Evolutionary conservation across 1,284 basidiomycete species (phyloP), one percentile per base, ranked within the genome.

Genomic region (Ceratobasidium theobromae): DNA sequence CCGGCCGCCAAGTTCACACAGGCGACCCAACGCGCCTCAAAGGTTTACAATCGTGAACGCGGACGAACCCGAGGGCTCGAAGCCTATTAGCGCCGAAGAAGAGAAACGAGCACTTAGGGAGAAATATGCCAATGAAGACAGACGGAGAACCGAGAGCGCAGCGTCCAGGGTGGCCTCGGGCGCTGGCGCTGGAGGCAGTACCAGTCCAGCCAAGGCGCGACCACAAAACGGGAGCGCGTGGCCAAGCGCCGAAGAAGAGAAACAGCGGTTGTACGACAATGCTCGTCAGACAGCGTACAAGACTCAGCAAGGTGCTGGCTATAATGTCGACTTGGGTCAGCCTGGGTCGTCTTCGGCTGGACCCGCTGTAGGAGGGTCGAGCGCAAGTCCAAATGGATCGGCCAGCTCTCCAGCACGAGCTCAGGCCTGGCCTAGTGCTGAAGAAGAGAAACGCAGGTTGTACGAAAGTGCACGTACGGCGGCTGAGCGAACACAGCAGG

Each of bases 201-300:
- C 27, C 16, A 16, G 48, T 27, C 12, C 33, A 14, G 33, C 41
- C n/a, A 40, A 28, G 1, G 32, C 9, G 35, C 9, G 35, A 8
- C 18, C 35, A 35, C 38, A 51, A 45, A 45, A 45, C 43, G 33
- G 35, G n/a, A 8, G 54, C 16, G 60, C 23, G 16, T 91, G 87
- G 87, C 78, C 77, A 3, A 82, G 84, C 0, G 87, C 89, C 0
- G 88, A 89, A 73, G 82, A 86, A 69, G 89, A 92, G 73, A 91
- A 91, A 72, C 67, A 62, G 18, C 60, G 60, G 25, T 16, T 92
- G 21, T 94, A 83, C 75, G 79, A 87, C 55, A 75, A 83, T 53
- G 91, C 91, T 0, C 80, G 83, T 68, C 80, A 78, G 1, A 80
- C 79, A 57, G 90, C 88, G 6, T 83, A 85, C 62, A 78, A 76